Percentiles rank a stretch among this genome's conserved stretches.
phyloP scores from a whole-genome alignment of 2,329 filamentous ascomycete genomes.

The Pseudogymnoascus sp. region DNA sequence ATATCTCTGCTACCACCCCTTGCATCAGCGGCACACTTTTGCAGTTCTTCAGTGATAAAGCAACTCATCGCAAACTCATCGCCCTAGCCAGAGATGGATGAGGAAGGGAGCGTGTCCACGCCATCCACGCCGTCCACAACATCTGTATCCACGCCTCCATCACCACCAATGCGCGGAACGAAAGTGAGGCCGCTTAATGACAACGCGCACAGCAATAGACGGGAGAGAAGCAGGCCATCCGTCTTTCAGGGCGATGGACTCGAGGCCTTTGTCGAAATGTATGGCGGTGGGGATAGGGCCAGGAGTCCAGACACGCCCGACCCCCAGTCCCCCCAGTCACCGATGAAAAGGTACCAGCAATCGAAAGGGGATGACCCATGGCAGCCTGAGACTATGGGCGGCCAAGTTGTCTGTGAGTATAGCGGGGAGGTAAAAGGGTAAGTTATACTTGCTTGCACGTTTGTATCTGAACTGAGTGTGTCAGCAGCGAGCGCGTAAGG shows the following conservation, averaged over 20 bases:
- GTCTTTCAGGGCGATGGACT: background rate
- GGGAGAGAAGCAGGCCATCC: background rate
- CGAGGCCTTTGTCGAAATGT: background rate
- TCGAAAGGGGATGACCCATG: background rate
- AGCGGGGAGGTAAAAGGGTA: background rate
- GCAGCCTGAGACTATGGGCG: background rate
- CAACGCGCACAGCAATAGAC: background rate
- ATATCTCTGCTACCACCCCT: background rate
- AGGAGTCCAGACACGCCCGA: background rate
- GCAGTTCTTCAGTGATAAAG: background rate
- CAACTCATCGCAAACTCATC: background rate
- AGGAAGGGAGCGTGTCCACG: background rate
- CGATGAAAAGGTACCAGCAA: background rate
- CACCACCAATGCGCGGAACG: background rate
- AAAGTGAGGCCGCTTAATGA: background rate
- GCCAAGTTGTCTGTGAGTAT: background rate
- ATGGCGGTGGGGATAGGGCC: background rate
- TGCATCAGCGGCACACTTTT: background rate
- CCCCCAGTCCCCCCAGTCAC: background rate
- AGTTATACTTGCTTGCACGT: background rate
- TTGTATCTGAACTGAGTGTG: background rate
- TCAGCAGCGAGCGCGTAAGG: background rate
- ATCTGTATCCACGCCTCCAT: background rate
- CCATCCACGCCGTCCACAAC: background rate
- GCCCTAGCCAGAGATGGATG: background rate